Evolutionary conservation across 306 rosid species (phyloP).

Genomic region (Boehmeria nivea): DNA sequence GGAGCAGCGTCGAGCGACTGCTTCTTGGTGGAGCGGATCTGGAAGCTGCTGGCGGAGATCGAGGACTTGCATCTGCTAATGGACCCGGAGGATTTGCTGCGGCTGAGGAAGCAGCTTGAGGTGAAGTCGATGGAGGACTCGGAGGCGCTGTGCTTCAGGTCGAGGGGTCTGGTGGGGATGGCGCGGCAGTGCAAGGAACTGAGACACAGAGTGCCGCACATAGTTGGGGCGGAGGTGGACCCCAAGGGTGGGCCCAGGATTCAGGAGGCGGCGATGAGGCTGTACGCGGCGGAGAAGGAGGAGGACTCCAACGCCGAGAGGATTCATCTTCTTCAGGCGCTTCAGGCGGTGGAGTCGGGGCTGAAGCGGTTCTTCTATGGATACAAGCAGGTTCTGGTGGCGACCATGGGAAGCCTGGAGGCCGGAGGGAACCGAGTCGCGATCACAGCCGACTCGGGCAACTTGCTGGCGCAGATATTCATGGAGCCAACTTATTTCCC

Average conservation of each 20-base stretch:
- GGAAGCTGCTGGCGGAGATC: slow-evolving; percentile 65
- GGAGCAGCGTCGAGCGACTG: slow-evolving; percentile 60
- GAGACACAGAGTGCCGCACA: slow-evolving; percentile 63
- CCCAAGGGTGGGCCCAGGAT: slow-evolving; percentile 89
- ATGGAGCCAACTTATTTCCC: slow-evolving; percentile 86
- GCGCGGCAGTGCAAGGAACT: slow-evolving; percentile 57
- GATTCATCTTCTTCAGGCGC: slow-evolving; percentile 65
- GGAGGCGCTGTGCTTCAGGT: slow-evolving; percentile 67
- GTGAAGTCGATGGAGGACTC: slow-evolving; percentile 38
- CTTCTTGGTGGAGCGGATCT: slow-evolving; percentile 59
- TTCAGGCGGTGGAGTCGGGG: slow-evolving; percentile 70
- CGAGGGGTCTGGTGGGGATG: slow-evolving; percentile 57
- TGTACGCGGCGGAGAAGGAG: slow-evolving; percentile 55
- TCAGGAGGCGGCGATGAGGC: slow-evolving; percentile 91
- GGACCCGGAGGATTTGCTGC: slow-evolving; percentile 81
- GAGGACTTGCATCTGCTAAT: slow-evolving; percentile 68
- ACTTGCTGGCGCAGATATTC: slow-evolving; percentile 69
- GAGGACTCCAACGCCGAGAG: slow-evolving; percentile 30
- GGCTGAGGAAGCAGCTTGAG: slow-evolving; percentile 48
- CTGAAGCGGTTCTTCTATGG: slow-evolving; percentile 69
- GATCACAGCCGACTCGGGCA: slow-evolving; percentile 42
- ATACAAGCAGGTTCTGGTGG: slow-evolving; percentile 68
- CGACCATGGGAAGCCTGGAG: slow-evolving; percentile 74
- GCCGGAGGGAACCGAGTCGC: slow-evolving; percentile 71
- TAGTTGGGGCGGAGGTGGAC: slow-evolving; percentile 77